A percentile compares a stretch with the other conserved stretches of the same genome.
Conservation (phyloP, 805 yeast genomes). For the Nakazawaea pomicola region DNA sequence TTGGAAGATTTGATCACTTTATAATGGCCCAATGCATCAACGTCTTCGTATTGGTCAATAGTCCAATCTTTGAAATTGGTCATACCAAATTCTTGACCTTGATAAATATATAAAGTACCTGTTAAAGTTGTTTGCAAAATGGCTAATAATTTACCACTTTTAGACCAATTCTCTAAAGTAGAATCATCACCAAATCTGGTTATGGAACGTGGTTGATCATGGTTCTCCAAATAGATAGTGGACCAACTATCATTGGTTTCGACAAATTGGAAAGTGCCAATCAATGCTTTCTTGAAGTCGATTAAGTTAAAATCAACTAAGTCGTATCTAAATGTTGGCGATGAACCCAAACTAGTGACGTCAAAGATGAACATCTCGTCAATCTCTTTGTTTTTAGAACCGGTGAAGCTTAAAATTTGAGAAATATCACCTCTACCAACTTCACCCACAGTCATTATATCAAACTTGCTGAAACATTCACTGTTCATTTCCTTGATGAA, state of each 20-base stretch:
- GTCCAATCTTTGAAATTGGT: constrained; percentile 43
- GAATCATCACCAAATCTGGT: constrained; percentile 46
- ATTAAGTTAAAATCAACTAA: constrained; percentile 28
- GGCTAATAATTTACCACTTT: constrained; percentile 44
- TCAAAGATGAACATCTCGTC: constrained; percentile 35
- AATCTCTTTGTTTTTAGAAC: constrained; percentile 32
- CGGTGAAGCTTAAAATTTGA: constrained; percentile 37
- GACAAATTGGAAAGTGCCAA: constrained; percentile 31
- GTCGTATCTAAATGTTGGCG: constrained; percentile 29
- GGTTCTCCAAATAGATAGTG: constrained; percentile 51
- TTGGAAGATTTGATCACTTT: constrained; percentile 21
- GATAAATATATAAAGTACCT: constrained; percentile 53
- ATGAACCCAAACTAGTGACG: constrained; percentile 32
- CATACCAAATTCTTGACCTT: constrained; percentile 60
- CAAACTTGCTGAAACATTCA: constrained; percentile 38
- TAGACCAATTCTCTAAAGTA: constrained; percentile 25
- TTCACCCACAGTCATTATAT: constrained; percentile 56
- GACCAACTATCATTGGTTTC: constrained; percentile 54
- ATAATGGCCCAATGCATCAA: constrained; percentile 40
- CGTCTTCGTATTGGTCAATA: constrained; percentile 45
- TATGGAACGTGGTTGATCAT: constrained; percentile 52
- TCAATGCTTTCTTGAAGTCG: constrained; percentile 37
- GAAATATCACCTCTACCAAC: constrained; percentile 39
- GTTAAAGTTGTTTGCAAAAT: constrained; percentile 40
- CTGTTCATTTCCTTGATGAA: constrained; percentile 47